Percentiles rank a stretch among this genome's conserved stretches.
Evolutionary conservation across 768 basidiomycete genomes (phyloP).

Genomic region (Galerina marginata): DNA sequence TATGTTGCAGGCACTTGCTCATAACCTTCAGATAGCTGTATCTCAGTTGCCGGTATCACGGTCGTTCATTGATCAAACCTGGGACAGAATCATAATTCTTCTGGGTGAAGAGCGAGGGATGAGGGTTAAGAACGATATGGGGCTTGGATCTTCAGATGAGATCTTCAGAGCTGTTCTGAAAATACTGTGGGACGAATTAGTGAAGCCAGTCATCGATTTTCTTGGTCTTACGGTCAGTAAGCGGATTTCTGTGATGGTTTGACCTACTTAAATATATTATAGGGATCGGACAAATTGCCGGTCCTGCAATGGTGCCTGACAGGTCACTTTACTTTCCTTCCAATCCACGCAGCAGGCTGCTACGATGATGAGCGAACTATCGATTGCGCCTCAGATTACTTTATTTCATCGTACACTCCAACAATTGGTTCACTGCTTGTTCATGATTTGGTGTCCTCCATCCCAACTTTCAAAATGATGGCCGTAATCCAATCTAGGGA

Average conservation of each 20-base stretch:
- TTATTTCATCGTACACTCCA: slow-evolving; percentile 31
- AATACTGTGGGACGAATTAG: slow-evolving; percentile 3
- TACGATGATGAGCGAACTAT: slow-evolving; percentile 21
- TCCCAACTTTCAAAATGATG: too few species aligned
- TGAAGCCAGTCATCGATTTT: slow-evolving; percentile 11
- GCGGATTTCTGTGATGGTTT: background rate
- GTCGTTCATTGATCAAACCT: background rate
- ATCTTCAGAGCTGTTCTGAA: slow-evolving; percentile 4
- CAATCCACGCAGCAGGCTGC: slow-evolving; percentile 44
- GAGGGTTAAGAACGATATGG: background rate
- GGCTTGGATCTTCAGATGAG: background rate
- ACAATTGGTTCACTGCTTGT: slow-evolving; percentile 11
- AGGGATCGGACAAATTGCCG: slow-evolving; percentile 1
- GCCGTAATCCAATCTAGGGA: too few species aligned
- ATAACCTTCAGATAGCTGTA: background rate
- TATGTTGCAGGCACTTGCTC: background rate
- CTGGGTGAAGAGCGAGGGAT: background rate
- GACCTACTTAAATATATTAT: background rate
- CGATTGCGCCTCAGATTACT: slow-evolving; percentile 23
- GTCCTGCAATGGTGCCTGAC: slow-evolving; percentile 30
- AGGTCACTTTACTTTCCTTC: slow-evolving; percentile 38
- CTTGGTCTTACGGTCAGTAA: slow-evolving; percentile 4
- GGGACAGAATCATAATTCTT: background rate
- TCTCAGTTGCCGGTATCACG: background rate
- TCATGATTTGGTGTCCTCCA: too few species aligned